phyloP scores from a whole-genome alignment of 2,329 filamentous ascomycete species.

The Diaporthe humulicola region DNA sequence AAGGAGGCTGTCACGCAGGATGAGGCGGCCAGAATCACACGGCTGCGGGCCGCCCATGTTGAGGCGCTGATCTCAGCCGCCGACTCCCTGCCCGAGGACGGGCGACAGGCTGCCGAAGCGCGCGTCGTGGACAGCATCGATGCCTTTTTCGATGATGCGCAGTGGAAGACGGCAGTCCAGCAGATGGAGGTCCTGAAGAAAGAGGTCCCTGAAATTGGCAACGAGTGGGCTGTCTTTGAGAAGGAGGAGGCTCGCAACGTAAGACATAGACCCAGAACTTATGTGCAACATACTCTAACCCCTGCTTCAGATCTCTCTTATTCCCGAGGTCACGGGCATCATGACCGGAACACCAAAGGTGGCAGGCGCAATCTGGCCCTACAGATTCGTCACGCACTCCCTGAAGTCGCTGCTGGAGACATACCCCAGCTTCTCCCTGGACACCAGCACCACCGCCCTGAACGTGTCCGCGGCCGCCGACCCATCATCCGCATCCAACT shows the following conservation, averaged over 20 bases:
- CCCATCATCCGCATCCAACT: slow-evolving; percentile 43
- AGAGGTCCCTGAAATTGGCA: background rate
- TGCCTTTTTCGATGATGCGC: slow-evolving; percentile 4
- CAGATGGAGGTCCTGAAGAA: background rate
- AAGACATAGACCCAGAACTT: background rate
- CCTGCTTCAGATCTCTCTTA: background rate
- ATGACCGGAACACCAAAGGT: background rate
- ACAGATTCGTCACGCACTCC: background rate
- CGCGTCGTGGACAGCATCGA: slow-evolving; percentile 4
- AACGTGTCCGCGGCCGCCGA: slow-evolving; percentile 38
- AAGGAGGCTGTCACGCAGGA: background rate
- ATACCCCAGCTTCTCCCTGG: slow-evolving; percentile 48
- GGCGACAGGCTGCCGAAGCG: background rate
- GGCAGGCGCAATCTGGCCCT: background rate
- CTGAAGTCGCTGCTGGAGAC: background rate
- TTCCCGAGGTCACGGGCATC: background rate
- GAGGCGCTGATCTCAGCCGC: background rate
- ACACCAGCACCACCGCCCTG: slow-evolving; percentile 63
- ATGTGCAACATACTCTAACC: too few relatives aligned
- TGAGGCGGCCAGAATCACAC: background rate
- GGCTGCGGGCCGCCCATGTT: background rate
- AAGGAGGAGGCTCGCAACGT: background rate
- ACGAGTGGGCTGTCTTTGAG: background rate
- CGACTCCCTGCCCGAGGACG: background rate
- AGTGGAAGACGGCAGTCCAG: background rate